Evolutionary conservation across 1,284 basidiomycete genomes (phyloP), one percentile per base, ranked within the genome.

Genomic region (Golubevia pallescens): DNA sequence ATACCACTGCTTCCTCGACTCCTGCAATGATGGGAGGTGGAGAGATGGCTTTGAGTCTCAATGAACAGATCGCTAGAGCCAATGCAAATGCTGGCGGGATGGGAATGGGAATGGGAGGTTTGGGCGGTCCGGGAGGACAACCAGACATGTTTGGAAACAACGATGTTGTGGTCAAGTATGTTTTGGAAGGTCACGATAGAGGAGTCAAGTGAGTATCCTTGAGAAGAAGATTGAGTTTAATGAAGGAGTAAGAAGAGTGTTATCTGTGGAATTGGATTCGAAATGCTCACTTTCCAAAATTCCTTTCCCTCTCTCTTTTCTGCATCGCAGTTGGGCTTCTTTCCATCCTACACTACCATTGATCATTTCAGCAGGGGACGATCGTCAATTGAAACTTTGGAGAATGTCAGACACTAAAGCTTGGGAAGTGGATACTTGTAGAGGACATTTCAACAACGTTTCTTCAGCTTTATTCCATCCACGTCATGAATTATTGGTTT

Each of bases 371-470:
- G 82, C 81, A 24, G 80, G 81, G 57, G 82, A 85, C 67, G 82
- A 85, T 62, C 80, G 82, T 28, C 78, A 80, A 67, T 77, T 85
- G 62, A 85, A 85, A 74, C 74, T 85, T 7, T 85, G 82, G 82
- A 73, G 82, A 52, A 85, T 85, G 82, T 80, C 77, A n/a, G 82
- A 85, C 56, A 82, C 82, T 21, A 81, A 80, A 52, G 82, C 82
- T 2, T 85, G 82, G 82, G 82, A 85, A 60, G 82, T 85, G 38
- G 82, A 85, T 65, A 85, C 81, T 10, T 84, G 80, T 73, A 73
- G 82, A n/a, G 82, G 82, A 20, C 82, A 85, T 62, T 85, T 82
- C 70, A 85, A 85, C 78, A 85, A 85, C 65, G 81, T 85, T 23
- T 83, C 80, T 8, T 75, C 70, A 21, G 75, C 79, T 23, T 74